Evolutionary conservation across 1,284 basidiomycete genomes (phyloP), one percentile per base, ranked within the genome.

Genomic region (Gymnopus androsaceus): DNA sequence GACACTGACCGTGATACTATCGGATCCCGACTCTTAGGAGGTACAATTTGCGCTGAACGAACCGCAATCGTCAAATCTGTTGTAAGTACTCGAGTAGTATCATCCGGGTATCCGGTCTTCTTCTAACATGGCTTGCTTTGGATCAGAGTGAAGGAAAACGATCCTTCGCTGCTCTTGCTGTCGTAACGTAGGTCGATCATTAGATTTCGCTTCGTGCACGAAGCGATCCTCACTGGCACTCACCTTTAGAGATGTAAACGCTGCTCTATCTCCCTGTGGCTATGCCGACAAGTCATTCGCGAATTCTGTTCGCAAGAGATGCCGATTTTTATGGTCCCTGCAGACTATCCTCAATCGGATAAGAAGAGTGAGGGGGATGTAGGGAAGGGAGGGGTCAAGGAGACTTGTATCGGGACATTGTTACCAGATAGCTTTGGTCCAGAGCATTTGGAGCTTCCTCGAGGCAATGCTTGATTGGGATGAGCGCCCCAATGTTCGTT

Each of bases 391-490:
- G 78, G 82, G 17, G 75, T 85, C 38, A 71, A 75, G 52, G 82
- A 86, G 63, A 85, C 84, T 51, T 91, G 86, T 3, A 75, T 97
- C 15, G 90, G 77, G 2, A 83, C 88, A 60, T 73, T 98, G 33
- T 75, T 97, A 45, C 95, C 94, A 0, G 78, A 90, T 72, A 92
- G 91, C 69, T 96, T 96, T 72, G 94, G 95, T 0, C 94, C 94
- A 1, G 92, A 88, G 62, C 77, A 90, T 51, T 69, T 93, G 61
- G 81, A 83, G 48, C 64, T 78, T 23, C 82, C 82, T 7, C 67
- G 80, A 50, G 46, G n/a, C 9, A n/a, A 6, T 3, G 23, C 15
- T 50, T 38, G 34, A 50, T 31, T n/a, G 21, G 6, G 8, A 11
- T 38, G 14, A 17, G 4, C 17, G 14, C 14, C 14, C n/a, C n/a